Base-by-base conservation (phyloP, 257 asterid genomes). In the Henckelia pumila region DNA sequence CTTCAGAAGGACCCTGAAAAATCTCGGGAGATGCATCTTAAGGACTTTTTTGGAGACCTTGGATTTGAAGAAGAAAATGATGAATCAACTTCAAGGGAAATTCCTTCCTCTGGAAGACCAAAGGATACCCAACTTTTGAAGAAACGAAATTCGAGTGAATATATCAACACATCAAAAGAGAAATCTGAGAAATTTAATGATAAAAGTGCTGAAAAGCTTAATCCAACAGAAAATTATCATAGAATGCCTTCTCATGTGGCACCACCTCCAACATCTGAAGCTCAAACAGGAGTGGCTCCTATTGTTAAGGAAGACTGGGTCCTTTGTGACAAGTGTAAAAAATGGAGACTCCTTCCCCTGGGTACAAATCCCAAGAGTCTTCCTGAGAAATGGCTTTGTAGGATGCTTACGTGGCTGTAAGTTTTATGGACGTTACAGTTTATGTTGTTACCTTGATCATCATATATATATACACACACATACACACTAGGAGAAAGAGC, bases 401-500 rank as follows among this genome's bases (percentile, higher is more conserved):
- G 86, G 78, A 88, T 88, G 99, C 99, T 91, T 64, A 75, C 81
- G 71, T 91, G 99, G 99, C 91, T 94, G 97, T 94, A 88, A 94
- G 99, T 91, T 76, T 68, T 69, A 25, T 73, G 66, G 10, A 40
- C 60, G 62, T 59, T 44, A 24, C 60, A 17, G 55, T 59, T 63
- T 32, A 26, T 68, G 20, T 16, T 16, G 8, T 47, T 47, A 16
- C 55, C 21, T 14, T 4, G 2, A 47, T 44, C 52, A 40, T 40
- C 50, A 13, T 44, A 28, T 37, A 37, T 37, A 2, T 37, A 37
- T 0, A n/a, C n/a, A n/a, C n/a, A n/a, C n/a, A n/a, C n/a, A n/a
- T n/a, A n/a, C n/a, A n/a, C n/a, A n/a, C n/a, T n/a, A n/a, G n/a
- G n/a, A n/a, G n/a, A n/a, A n/a, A n/a, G n/a, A n/a, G n/a, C n/a